phyloP scores from a whole-genome alignment of 1,139 yeast genomes.

The Petasospora fabianii region DNA sequence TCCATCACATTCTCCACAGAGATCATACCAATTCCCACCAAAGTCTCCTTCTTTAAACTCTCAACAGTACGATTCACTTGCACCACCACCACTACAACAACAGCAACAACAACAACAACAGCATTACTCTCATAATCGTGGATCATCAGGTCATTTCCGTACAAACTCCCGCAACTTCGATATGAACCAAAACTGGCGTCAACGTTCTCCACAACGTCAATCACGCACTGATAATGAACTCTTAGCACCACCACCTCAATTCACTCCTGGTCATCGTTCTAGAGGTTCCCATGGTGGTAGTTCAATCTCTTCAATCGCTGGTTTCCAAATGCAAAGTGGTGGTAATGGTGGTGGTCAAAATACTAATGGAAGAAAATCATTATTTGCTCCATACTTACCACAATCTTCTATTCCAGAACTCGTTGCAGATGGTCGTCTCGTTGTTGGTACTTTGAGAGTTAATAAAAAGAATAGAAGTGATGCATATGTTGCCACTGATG shows the following conservation, averaged over 20 bases:
- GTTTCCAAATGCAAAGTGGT: slow-evolving; percentile 23
- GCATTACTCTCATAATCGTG: slow-evolving; percentile 36
- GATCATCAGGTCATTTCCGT: slow-evolving; percentile 52
- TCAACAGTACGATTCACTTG: slow-evolving; percentile 35
- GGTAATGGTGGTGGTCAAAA: slow-evolving; percentile 18
- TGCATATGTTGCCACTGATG: slow-evolving; percentile 96
- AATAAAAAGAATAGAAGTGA: slow-evolving; percentile 95
- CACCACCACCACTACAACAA: slow-evolving; percentile 29
- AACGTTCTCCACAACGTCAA: slow-evolving; percentile 27
- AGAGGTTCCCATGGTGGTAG: slow-evolving; percentile 73
- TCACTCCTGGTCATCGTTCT: slow-evolving; percentile 70
- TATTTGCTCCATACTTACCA: slow-evolving; percentile 94
- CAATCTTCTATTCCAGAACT: slow-evolving; percentile 89
- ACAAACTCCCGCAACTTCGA: slow-evolving; percentile 32
- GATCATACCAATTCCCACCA: slow-evolving; percentile 42
- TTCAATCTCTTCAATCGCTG: slow-evolving; percentile 37
- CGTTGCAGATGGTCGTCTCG: slow-evolving; percentile 85
- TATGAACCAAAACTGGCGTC: slow-evolving; percentile 67
- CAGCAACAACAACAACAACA: slow-evolving; percentile 23
- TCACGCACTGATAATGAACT: slow-evolving; percentile 35
- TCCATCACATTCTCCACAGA: slow-evolving; percentile 37
- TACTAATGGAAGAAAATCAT: slow-evolving; percentile 59
- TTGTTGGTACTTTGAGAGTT: slow-evolving; percentile 88
- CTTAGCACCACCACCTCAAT: slow-evolving; percentile 27
- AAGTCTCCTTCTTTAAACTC: slow-evolving; percentile 23